Conservation (phyloP, 257 asterid genomes). For the Ocimum tenuiflorum region DNA sequence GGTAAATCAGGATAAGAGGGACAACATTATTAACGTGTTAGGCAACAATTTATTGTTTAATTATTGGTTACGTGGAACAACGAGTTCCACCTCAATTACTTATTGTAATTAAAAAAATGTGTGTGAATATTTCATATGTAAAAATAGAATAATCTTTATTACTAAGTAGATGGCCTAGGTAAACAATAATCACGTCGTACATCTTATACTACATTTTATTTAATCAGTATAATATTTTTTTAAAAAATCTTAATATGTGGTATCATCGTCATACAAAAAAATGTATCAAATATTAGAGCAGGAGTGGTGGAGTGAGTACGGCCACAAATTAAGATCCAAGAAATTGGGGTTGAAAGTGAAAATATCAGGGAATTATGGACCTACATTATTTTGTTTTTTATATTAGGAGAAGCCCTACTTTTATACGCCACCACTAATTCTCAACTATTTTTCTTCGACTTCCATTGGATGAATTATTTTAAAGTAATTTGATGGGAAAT, state of each 20-base stretch:
- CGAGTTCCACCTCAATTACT: too few species aligned
- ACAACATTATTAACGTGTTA: neutral
- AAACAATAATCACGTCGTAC: too few species aligned
- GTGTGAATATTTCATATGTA: too few species aligned
- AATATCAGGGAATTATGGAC: conserved; percentile 23
- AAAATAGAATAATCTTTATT: too few species aligned
- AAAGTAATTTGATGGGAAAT: neutral
- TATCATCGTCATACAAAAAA: too few species aligned
- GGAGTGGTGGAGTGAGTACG: conserved; percentile 18
- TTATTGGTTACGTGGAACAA: too few species aligned
- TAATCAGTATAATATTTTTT: too few species aligned
- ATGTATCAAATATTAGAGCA: too few species aligned
- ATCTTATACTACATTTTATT: too few species aligned
- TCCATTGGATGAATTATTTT: neutral
- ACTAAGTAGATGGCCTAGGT: too few species aligned
- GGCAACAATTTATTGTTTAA: neutral
- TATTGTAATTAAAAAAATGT: too few species aligned
- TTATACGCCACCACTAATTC: conserved; percentile 15
- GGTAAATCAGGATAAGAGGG: neutral
- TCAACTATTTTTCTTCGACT: conserved; percentile 3
- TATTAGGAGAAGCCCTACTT: conserved; percentile 1
- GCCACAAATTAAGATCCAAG: conserved; percentile 21
- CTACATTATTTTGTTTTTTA: conserved; percentile 5
- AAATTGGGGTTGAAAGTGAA: conserved; percentile 17
- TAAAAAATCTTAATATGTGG: too few species aligned